A percentile compares a stretch with the other conserved stretches of the same genome.
Conservation (phyloP, 108 stramenopile species). For the Cyclotella distinguenda region DNA sequence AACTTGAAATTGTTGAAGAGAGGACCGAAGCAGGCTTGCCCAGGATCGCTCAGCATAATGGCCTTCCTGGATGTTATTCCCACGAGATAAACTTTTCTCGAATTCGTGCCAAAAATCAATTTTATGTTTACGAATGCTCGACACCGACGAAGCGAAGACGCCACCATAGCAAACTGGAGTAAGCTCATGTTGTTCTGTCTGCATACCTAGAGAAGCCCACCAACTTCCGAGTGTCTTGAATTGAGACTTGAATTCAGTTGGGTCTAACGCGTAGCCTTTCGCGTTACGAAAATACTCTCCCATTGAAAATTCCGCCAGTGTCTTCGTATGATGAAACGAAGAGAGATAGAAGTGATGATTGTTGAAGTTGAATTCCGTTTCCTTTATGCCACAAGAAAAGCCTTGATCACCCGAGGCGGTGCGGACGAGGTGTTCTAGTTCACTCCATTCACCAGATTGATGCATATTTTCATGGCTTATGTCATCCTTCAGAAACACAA, state of each 20-base stretch:
- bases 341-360: conserved; percentile 13
- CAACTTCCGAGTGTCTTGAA: conserved; percentile 36
- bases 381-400: conserved; percentile 23
- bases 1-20: conserved; percentile 19
- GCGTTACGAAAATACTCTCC: conserved; percentile 7
- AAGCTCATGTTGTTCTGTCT: background rate
- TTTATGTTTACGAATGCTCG: conserved; percentile 2
- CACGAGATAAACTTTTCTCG: conserved; percentile 25
- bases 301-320: conserved; percentile 10
- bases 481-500: conserved; percentile 38
- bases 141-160: conserved; percentile 14
- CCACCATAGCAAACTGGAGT: conserved; percentile 46
- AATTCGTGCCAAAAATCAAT: conserved; percentile 18
- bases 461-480: conserved; percentile 14
- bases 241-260: conserved; percentile 30
- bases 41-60: conserved; percentile 52
- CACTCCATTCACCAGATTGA: conserved; percentile 16
- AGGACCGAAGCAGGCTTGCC: conserved; percentile 34
- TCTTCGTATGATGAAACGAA: conserved; percentile 22
- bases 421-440: conserved; percentile 3
- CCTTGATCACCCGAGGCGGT: conserved; percentile 13
- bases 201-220: conserved; percentile 18
- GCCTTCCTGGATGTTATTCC: conserved; percentile 54
- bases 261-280: conserved; percentile 9
- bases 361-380: background rate